phyloP scores from a whole-genome alignment of 2,329 filamentous ascomycete genomes.

The Chrysoporthe cubensis region DNA sequence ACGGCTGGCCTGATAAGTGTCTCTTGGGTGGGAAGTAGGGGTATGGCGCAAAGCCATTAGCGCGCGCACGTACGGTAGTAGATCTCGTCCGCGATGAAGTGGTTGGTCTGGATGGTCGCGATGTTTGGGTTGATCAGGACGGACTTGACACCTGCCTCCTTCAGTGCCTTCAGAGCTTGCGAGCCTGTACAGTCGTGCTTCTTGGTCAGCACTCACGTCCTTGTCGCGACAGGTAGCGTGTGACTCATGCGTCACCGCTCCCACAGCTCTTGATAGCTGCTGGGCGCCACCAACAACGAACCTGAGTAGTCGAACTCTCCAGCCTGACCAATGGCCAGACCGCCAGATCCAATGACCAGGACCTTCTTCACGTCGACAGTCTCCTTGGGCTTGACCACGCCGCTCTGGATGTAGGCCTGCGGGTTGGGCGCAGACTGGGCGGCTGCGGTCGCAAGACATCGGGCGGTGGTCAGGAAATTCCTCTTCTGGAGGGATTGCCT shows the following conservation, averaged over 20 bases:
- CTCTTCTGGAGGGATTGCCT: slow-evolving; percentile 48
- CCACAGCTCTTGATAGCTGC: slow-evolving; percentile 1
- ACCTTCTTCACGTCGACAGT: slow-evolving; percentile 95
- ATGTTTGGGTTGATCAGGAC: slow-evolving; percentile 98
- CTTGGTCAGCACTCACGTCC: slow-evolving; percentile 28
- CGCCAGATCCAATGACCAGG: slow-evolving; percentile 92
- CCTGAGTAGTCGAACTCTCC: slow-evolving; percentile 99
- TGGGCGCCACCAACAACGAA: slow-evolving; percentile 49
- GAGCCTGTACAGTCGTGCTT: slow-evolving; percentile 63
- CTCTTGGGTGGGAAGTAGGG: not conserved
- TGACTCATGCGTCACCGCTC: slow-evolving; percentile 35
- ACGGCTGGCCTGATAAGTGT: not conserved
- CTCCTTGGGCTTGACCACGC: slow-evolving; percentile 78
- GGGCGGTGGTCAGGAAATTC: slow-evolving; percentile 51
- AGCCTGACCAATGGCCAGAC: slow-evolving; percentile 94
- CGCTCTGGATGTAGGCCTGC: slow-evolving; percentile 87
- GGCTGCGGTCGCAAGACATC: slow-evolving; percentile 47
- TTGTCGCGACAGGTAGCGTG: slow-evolving; percentile 23
- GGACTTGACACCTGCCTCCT: slow-evolving; percentile 89
- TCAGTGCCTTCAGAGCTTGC: slow-evolving; percentile 94
- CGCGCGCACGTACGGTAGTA: slow-evolving; percentile 67
- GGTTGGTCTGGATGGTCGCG: slow-evolving; percentile 96
- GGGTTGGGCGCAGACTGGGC: slow-evolving; percentile 76
- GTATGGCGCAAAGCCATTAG: slow-evolving; percentile 1
- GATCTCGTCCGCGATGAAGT: slow-evolving; percentile 93